phyloP scores from a whole-genome alignment of 1,284 basidiomycete genomes.

The Ceratobasidium sp. region DNA sequence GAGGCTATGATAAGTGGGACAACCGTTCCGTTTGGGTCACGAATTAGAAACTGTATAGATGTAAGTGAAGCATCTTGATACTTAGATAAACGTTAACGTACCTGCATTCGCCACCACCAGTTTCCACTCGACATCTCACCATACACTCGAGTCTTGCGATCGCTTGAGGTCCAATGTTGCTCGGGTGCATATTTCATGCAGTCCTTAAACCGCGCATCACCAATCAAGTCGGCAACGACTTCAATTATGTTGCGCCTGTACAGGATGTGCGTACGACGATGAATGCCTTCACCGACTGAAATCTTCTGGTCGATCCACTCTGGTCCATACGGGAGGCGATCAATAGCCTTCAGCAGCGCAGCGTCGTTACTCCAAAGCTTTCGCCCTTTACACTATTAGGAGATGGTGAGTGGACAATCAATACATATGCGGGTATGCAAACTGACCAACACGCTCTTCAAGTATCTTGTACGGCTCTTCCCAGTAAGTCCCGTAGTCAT shows the following conservation, averaged over 20 bases:
- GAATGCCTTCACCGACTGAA: not conserved
- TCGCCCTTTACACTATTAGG: not conserved
- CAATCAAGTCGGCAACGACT: conserved; percentile 52
- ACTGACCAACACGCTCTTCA: conserved; percentile 5
- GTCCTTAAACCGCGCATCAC: conserved; percentile 36
- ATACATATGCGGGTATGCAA: not conserved
- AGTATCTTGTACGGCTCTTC: not conserved
- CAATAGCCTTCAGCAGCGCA: not conserved
- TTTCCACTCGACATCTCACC: conserved; percentile 44
- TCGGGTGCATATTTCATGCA: conserved; percentile 41
- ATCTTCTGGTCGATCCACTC: conserved; percentile 1
- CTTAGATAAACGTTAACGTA: not conserved
- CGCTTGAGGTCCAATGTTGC: conserved; percentile 34
- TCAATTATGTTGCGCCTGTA: conserved; percentile 18
- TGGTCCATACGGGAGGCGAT: conserved; percentile 5
- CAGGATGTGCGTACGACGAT: conserved; percentile 3
- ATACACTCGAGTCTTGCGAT: conserved; percentile 13
- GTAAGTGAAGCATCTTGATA: not conserved
- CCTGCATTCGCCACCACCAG: conserved; percentile 48
- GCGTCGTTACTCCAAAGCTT: not conserved
- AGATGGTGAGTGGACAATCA: not conserved
- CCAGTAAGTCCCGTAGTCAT: conserved; percentile 21
- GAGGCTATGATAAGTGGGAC: conserved; percentile 45
- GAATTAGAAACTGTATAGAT: not conserved
- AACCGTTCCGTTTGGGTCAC: conserved; percentile 37